Conservation (phyloP, 2,329 filamentous ascomycete genomes). For the Exserohilum turcica region DNA sequence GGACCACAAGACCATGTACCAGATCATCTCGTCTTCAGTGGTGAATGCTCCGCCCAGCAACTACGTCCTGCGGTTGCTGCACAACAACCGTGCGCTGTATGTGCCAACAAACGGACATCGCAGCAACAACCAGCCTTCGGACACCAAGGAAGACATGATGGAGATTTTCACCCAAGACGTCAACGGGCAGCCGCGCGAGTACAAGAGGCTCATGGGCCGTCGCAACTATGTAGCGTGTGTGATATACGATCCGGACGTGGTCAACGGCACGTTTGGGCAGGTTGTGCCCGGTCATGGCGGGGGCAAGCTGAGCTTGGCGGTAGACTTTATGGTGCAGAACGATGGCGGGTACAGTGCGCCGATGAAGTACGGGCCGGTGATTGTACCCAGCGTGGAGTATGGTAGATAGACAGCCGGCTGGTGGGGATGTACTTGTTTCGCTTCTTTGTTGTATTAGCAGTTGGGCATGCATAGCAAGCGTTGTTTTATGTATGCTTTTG, state of each 20-base stretch:
- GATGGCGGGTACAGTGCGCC: slow-evolving; percentile 80
- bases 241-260: slow-evolving; percentile 87
- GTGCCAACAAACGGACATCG: slow-evolving; percentile 85
- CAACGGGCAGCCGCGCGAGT: slow-evolving; percentile 77
- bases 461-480: slow-evolving; percentile 33
- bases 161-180: slow-evolving; percentile 97
- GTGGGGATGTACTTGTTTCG: slow-evolving; percentile 7
- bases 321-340: slow-evolving; percentile 96
- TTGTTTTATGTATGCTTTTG: slow-evolving; percentile 10
- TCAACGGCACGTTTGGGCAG: slow-evolving; percentile 56
- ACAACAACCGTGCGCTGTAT: slow-evolving; percentile 91
- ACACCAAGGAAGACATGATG: slow-evolving; percentile 99
- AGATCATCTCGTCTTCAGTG: slow-evolving; percentile 90
- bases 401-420: slow-evolving; percentile 45
- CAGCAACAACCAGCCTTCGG: slow-evolving; percentile 71
- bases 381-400: slow-evolving; percentile 73
- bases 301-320: slow-evolving; percentile 76
- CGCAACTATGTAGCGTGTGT: slow-evolving; percentile 92
- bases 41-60: slow-evolving; percentile 84
- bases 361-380: slow-evolving; percentile 96
- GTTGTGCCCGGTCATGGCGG: slow-evolving; percentile 47
- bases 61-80: slow-evolving; percentile 92
- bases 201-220: slow-evolving; percentile 90
- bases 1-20: slow-evolving; percentile 99
- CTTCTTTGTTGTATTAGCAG: slow-evolving; percentile 8